Conservation (phyloP, 768 basidiomycete genomes). For the Lentinula guzmanii region DNA sequence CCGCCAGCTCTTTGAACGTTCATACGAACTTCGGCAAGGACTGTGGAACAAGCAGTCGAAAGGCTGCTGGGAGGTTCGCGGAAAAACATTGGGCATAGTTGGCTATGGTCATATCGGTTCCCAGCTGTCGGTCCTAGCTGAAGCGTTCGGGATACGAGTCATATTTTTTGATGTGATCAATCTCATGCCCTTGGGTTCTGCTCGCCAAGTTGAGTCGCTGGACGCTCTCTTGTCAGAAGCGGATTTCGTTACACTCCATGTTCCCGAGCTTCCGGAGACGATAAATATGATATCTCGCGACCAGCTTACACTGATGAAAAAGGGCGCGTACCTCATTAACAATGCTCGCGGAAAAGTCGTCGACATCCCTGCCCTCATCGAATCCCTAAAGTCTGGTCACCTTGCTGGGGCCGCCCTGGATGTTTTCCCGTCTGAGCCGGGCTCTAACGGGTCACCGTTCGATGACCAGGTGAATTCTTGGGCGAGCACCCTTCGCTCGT, state of each 20-base stretch:
- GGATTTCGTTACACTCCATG: slow-evolving; percentile 95
- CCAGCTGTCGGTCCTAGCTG: slow-evolving; percentile 94
- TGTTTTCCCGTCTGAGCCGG: slow-evolving; percentile 93
- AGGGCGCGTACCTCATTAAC: slow-evolving; percentile 93
- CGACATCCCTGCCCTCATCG: slow-evolving; percentile 87
- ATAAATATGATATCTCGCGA: slow-evolving; percentile 82
- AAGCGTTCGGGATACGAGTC: slow-evolving; percentile 93
- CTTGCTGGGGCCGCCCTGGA: slow-evolving; percentile 88
- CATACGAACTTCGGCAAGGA: slow-evolving; percentile 81
- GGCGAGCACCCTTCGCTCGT: slow-evolving; percentile 64
- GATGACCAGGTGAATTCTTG: slow-evolving; percentile 86
- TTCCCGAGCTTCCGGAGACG: slow-evolving; percentile 95
- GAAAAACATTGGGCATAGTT: slow-evolving; percentile 96
- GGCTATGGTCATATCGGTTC: slow-evolving; percentile 99
- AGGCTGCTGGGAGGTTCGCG: slow-evolving; percentile 95
- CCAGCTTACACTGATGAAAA: slow-evolving; percentile 88
- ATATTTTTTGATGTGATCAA: slow-evolving; percentile 94
- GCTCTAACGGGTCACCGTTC: slow-evolving; percentile 84
- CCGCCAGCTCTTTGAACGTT: slow-evolving; percentile 87
- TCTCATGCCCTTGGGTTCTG: slow-evolving; percentile 95
- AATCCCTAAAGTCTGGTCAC: slow-evolving; percentile 76
- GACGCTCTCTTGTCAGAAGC: slow-evolving; percentile 65
- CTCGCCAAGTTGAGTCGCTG: slow-evolving; percentile 83
- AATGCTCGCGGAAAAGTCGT: slow-evolving; percentile 95
- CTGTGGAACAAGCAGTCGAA: slow-evolving; percentile 99